Conservation (phyloP, 441 rosid species). For the Erodium texanum region DNA sequence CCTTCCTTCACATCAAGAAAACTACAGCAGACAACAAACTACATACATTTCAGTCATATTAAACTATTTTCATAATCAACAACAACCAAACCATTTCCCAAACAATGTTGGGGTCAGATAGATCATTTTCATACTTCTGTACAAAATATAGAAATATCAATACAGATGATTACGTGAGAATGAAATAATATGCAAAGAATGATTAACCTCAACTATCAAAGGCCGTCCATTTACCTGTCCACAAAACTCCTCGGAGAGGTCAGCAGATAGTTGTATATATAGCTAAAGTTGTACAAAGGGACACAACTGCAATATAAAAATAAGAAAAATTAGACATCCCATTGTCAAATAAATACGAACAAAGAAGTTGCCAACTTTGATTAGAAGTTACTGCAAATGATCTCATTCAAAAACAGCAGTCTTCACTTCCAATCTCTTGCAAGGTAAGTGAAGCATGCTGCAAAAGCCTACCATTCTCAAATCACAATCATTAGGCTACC, state of each 20-base stretch:
- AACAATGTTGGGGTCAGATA: neutral
- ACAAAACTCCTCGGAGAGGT: constrained; percentile 77
- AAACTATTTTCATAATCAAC: too few species aligned
- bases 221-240: constrained; percentile 68
- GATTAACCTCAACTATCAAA: constrained; percentile 37
- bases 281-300: constrained; percentile 76
- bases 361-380: neutral
- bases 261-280: constrained; percentile 65
- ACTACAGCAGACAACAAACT: constrained; percentile 30
- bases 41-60: neutral
- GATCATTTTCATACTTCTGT: constrained; percentile 2
- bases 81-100: neutral
- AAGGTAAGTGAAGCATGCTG: neutral
- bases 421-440: neutral
- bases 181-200: constrained; percentile 12
- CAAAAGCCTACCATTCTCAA: neutral
- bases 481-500: neutral
- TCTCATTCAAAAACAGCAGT: neutral
- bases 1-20: constrained; percentile 62
- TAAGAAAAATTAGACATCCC: constrained; percentile 2
- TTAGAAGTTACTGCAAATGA: neutral
- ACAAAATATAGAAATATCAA: constrained; percentile 7
- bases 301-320: constrained; percentile 62
- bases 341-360: neutral
- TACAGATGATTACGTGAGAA: neutral